Percentiles rank a stretch among this genome's conserved stretches.
phyloP scores from a whole-genome alignment of 495 filamentous ascomycete genomes.

The Rhizodiscina lignyota region DNA sequence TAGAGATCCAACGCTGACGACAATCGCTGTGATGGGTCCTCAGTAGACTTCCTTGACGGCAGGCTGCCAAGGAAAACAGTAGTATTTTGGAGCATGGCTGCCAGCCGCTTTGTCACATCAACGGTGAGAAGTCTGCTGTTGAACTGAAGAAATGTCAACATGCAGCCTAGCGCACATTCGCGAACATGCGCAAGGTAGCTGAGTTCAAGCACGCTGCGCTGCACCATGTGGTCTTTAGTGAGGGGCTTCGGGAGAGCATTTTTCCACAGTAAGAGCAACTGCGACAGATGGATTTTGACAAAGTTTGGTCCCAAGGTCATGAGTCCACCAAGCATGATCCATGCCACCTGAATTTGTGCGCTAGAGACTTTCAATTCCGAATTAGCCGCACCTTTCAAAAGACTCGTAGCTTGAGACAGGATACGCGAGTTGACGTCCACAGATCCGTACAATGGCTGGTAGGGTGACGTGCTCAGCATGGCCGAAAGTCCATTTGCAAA shows the following conservation, averaged over 20 bases:
- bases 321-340: slow-evolving; percentile 89
- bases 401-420: slow-evolving; percentile 73
- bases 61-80: slow-evolving; percentile 71
- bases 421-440: slow-evolving; percentile 89
- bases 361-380: slow-evolving; percentile 82
- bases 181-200: slow-evolving; percentile 89
- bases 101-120: slow-evolving; percentile 87
- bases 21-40: slow-evolving; percentile 73
- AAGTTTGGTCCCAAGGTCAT: slow-evolving; percentile 97
- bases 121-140: slow-evolving; percentile 83
- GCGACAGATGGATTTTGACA: slow-evolving; percentile 94
- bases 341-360: slow-evolving; percentile 93
- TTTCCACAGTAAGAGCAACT: slow-evolving; percentile 92
- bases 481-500: slow-evolving; percentile 89
- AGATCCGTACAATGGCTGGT: slow-evolving; percentile 84
- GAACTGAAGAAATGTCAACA: slow-evolving; percentile 84
- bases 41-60: slow-evolving; percentile 68
- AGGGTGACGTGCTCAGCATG: slow-evolving; percentile 71
- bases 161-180: slow-evolving; percentile 84
- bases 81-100: slow-evolving; percentile 90
- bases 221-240: slow-evolving; percentile 68
- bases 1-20: slow-evolving; percentile 77
- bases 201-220: slow-evolving; percentile 68
- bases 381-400: slow-evolving; percentile 84
- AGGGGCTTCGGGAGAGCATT: slow-evolving; percentile 92